Conservation (phyloP, 495 filamentous ascomycete species). For the Annulohypoxylon stygium region DNA sequence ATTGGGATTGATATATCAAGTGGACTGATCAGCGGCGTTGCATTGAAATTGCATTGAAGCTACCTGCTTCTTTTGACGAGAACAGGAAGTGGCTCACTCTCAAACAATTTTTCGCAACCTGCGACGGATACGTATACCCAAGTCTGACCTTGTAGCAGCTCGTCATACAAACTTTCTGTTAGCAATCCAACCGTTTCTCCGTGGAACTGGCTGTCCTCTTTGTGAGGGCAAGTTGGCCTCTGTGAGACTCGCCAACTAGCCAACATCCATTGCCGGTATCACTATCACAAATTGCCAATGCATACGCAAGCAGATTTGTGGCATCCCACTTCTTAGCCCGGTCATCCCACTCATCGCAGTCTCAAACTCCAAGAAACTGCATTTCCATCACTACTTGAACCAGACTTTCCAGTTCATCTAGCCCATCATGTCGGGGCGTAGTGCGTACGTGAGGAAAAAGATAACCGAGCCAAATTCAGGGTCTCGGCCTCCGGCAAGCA, state of each 20-base stretch:
- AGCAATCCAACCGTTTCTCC: not conserved
- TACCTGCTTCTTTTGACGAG: slow-evolving; percentile 33
- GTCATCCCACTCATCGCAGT: not conserved
- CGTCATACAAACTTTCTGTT: not conserved
- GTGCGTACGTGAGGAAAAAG: slow-evolving; percentile 68
- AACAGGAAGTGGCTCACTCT: slow-evolving; percentile 5
- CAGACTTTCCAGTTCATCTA: not conserved
- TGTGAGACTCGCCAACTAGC: not conserved
- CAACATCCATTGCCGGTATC: slow-evolving; percentile 8
- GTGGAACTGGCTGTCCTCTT: slow-evolving; percentile 12
- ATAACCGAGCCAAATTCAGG: slow-evolving; percentile 60
- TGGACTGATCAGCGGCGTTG: slow-evolving; percentile 22
- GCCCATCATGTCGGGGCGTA: slow-evolving; percentile 65
- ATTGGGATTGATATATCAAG: slow-evolving; percentile 27
- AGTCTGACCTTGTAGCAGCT: slow-evolving; percentile 1
- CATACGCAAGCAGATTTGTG: not conserved
- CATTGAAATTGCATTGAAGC: slow-evolving; percentile 25
- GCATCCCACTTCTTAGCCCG: not conserved
- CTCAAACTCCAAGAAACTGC: not conserved
- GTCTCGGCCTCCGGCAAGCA: slow-evolving; percentile 48
- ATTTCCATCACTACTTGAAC: not conserved
- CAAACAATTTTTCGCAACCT: slow-evolving; percentile 11
- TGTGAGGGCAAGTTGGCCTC: slow-evolving; percentile 3
- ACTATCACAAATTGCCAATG: not conserved
- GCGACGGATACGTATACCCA: slow-evolving; percentile 19